Evolutionary conservation across 345 rosid genomes (phyloP).

Genomic region (Aquilaria yunnanensis): DNA sequence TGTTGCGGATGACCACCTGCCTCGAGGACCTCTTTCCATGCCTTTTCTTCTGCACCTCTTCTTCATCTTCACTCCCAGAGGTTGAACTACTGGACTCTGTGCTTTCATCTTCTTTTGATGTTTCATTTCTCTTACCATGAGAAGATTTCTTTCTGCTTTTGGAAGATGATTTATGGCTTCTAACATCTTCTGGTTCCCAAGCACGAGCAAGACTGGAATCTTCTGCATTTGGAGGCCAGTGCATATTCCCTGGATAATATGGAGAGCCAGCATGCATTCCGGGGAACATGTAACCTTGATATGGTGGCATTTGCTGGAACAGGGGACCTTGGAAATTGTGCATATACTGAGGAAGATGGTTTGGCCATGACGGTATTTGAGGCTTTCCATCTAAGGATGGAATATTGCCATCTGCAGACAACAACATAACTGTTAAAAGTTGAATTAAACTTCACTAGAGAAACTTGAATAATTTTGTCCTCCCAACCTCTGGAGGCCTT

Average conservation of each 20-base stretch:
- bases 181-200: conserved; percentile 40
- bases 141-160: conserved; percentile 55
- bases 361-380: conserved; percentile 72
- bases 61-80: conserved; percentile 41
- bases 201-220: conserved; percentile 29
- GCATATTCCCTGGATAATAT: conserved; percentile 58
- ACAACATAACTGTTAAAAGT: conserved; percentile 13
- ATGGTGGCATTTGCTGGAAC: conserved; percentile 54
- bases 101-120: conserved; percentile 48
- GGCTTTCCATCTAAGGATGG: conserved; percentile 33
- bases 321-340: conserved; percentile 71
- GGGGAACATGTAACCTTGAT: conserved; percentile 60
- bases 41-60: conserved; percentile 36
- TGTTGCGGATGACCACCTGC: conserved; percentile 90
- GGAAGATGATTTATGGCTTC: conserved; percentile 42
- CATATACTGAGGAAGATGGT: conserved; percentile 68
- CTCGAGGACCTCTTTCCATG: conserved; percentile 73
- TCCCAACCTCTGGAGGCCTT: background rate
- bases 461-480: background rate
- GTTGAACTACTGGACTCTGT: conserved; percentile 40
- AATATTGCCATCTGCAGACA: conserved; percentile 33
- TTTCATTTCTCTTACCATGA: conserved; percentile 28
- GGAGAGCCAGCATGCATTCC: conserved; percentile 73
- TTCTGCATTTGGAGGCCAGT: conserved; percentile 70
- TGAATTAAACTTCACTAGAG: background rate